A percentile compares a stretch with the other conserved stretches of the same genome.
Evolutionary conservation across 495 filamentous ascomycete genomes (phyloP).

Genomic region (Hamigera avellanea): DNA sequence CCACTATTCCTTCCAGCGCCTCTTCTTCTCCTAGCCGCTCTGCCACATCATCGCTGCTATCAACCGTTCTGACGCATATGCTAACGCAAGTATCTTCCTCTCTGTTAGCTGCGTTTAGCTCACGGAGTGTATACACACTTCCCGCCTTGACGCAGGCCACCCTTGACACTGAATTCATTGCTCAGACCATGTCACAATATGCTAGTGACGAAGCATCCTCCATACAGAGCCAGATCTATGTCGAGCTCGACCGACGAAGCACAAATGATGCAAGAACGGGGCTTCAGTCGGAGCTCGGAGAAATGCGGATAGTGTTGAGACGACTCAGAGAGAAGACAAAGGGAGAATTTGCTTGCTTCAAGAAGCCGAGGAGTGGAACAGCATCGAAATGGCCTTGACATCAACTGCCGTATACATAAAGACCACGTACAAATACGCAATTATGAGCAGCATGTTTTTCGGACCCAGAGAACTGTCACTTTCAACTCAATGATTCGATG

Average conservation of each 20-base stretch:
- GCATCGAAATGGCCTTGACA: conserved; percentile 1
- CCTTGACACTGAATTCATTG: conserved; percentile 91
- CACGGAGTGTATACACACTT: conserved; percentile 56
- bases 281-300: conserved; percentile 76
- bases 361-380: conserved; percentile 29
- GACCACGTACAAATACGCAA: no score
- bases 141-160: conserved; percentile 91
- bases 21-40: conserved; percentile 12
- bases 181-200: conserved; percentile 80
- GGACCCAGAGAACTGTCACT: no score
- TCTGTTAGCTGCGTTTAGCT: conserved; percentile 58
- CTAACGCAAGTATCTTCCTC: conserved; percentile 63
- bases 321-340: conserved; percentile 68
- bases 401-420: no score
- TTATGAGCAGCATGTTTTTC: no score
- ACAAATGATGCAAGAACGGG: conserved; percentile 68
- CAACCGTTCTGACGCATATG: conserved; percentile 66
- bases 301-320: conserved; percentile 80
- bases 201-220: conserved; percentile 71
- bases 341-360: conserved; percentile 77
- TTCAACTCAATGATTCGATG: no score
- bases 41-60: conserved; percentile 40
- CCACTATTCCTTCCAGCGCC: conserved; percentile 44
- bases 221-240: conserved; percentile 77
- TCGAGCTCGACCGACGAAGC: conserved; percentile 74